Percentiles rank a stretch among this genome's conserved stretches.
These are phyloP conservation scores for Phytopythium ostracodes DNA, from an alignment of 352 stramenopile genomes.

Conservation along the genomic window DNA sequence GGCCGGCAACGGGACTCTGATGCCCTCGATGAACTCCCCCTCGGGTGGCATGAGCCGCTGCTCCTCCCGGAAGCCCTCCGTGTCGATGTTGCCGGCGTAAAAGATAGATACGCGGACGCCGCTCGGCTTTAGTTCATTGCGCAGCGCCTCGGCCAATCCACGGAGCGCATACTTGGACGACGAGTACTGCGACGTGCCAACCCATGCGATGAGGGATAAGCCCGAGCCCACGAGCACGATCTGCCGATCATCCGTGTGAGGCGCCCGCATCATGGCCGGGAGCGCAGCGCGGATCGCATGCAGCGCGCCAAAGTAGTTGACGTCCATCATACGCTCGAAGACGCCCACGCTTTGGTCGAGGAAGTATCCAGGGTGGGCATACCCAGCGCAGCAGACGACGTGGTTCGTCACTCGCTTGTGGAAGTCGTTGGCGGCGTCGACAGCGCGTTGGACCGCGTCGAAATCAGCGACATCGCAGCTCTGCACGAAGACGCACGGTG, in stretches of 20 bases:
- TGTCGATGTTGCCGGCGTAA: constrained; percentile 49
- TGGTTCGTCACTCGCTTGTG: constrained; percentile 39
- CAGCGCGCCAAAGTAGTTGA: constrained; percentile 60
- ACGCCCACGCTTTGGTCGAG: constrained; percentile 37
- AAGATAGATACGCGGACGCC: constrained; percentile 37
- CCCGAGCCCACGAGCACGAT: constrained; percentile 46
- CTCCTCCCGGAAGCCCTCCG: constrained; percentile 31
- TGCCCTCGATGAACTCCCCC: constrained; percentile 38
- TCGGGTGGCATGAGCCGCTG: constrained; percentile 31
- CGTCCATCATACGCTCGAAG: constrained; percentile 41
- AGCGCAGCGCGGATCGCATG: constrained; percentile 41
- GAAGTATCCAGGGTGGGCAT: constrained; percentile 42
- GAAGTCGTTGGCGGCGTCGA: constrained; percentile 40
- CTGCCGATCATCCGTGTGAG: constrained; percentile 14
- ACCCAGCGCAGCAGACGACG: constrained; percentile 48
- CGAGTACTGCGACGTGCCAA: constrained; percentile 37
- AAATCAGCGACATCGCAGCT: constrained; percentile 45
- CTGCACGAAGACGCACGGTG: constrained; percentile 27
- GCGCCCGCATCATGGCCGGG: constrained; percentile 32
- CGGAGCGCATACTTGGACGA: constrained; percentile 51
- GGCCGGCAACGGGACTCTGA: constrained; percentile 17
- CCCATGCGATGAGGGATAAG: constrained; percentile 43
- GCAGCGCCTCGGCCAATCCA: constrained; percentile 48
- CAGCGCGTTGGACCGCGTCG: constrained; percentile 26
- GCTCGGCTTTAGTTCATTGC: constrained; percentile 39